phyloP scores from a whole-genome alignment of 306 rosid species.

The Pueraria montana region DNA sequence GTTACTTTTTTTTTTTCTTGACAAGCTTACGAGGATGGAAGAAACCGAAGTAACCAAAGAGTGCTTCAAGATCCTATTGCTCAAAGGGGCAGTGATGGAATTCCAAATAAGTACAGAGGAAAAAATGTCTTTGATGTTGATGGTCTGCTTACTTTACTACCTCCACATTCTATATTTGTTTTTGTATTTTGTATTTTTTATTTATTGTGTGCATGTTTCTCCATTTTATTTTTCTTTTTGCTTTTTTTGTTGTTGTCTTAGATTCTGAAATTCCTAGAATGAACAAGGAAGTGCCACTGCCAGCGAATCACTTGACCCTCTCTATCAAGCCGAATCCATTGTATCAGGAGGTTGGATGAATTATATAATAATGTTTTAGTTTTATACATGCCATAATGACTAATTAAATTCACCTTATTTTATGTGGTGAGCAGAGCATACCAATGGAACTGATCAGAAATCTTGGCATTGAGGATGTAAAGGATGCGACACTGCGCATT shows the following conservation, averaged over 20 bases:
- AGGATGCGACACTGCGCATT: too few relatives aligned
- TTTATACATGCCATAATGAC: too few relatives aligned
- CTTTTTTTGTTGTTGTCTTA: not conserved
- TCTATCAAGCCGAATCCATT: not conserved
- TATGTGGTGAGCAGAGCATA: too few relatives aligned
- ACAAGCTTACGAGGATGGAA: not conserved
- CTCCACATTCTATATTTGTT: too few relatives aligned
- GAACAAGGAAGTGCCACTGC: not conserved
- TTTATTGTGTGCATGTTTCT: not conserved
- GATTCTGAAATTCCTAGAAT: not conserved
- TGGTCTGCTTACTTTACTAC: not conserved
- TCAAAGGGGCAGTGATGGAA: not conserved
- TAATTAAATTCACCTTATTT: too few relatives aligned
- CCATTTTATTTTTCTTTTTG: not conserved
- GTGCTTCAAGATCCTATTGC: not conserved
- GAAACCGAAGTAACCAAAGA: not conserved
- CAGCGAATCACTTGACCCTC: not conserved
- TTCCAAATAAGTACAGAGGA: not conserved
- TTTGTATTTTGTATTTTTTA: not conserved
- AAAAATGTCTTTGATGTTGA: not conserved
- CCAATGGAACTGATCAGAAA: too few relatives aligned
- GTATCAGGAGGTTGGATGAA: not conserved
- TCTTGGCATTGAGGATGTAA: too few relatives aligned
- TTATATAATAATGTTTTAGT: not conserved
- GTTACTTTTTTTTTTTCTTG: not conserved